These are phyloP conservation scores for Gamarada debralockiae DNA, from an alignment of 495 filamentous ascomycete species.

Conservation along the genomic window DNA sequence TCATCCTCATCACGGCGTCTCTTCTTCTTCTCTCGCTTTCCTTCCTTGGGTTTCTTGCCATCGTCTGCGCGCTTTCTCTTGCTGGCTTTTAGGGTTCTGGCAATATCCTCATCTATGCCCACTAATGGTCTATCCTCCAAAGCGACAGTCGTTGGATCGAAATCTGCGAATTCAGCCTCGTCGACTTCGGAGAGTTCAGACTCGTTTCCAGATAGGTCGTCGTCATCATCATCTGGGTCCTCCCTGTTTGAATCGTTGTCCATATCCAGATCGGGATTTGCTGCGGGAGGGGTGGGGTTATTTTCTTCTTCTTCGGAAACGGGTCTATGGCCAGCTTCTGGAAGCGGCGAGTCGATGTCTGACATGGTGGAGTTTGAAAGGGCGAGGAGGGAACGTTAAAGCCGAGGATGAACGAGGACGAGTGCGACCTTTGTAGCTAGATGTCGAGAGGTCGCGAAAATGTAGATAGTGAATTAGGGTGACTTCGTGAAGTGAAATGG, in stretches of 20 bases:
- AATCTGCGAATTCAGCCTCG: slow-evolving; percentile 89
- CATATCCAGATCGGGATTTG: slow-evolving; percentile 26
- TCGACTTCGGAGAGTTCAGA: slow-evolving; percentile 93
- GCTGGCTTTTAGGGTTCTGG: slow-evolving; percentile 63
- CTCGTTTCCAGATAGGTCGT: slow-evolving; percentile 66
- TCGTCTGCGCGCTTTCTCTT: slow-evolving; percentile 75
- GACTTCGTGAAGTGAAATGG: neutral
- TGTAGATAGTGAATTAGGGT: neutral
- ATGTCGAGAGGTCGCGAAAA: neutral
- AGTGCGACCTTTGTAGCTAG: neutral
- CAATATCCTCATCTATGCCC: slow-evolving; percentile 83
- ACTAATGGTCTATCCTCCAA: slow-evolving; percentile 73
- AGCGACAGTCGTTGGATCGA: slow-evolving; percentile 72
- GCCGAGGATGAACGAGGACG: neutral
- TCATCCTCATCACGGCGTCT: slow-evolving; percentile 51
- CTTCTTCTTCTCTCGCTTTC: slow-evolving; percentile 69
- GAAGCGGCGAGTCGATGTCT: slow-evolving; percentile 31
- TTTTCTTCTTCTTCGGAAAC: slow-evolving; percentile 41
- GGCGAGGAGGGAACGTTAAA: neutral
- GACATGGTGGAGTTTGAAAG: slow-evolving; percentile 23
- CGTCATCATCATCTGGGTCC: slow-evolving; percentile 31
- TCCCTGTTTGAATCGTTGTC: slow-evolving; percentile 22
- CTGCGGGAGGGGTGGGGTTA: slow-evolving; percentile 30
- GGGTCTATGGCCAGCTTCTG: slow-evolving; percentile 38
- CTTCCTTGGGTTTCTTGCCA: slow-evolving; percentile 71